phyloP scores from a whole-genome alignment of 2,329 filamentous ascomycete genomes.

The Claviceps africana region DNA sequence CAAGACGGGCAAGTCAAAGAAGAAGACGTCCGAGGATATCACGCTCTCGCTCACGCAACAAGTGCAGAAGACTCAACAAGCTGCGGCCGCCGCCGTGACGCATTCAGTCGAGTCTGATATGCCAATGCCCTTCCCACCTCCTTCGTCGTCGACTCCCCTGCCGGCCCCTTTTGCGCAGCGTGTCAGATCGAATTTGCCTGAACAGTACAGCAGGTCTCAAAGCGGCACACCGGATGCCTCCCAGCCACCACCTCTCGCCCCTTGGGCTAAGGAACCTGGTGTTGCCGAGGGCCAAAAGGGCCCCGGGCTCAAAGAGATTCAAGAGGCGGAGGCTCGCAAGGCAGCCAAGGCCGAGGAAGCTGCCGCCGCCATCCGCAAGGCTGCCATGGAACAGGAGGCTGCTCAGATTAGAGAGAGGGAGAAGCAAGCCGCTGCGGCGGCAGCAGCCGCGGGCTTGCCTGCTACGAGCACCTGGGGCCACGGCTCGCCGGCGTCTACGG shows the following conservation, averaged over 20 bases:
- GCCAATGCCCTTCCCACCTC: slow-evolving; percentile 62
- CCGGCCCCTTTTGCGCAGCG: slow-evolving; percentile 83
- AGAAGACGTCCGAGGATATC: slow-evolving; percentile 19
- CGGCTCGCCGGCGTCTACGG: slow-evolving; percentile 53
- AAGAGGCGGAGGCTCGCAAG: slow-evolving; percentile 86
- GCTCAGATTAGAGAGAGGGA: slow-evolving; percentile 44
- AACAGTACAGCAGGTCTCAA: slow-evolving; percentile 55
- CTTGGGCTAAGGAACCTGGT: slow-evolving; percentile 83
- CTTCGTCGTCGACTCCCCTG: slow-evolving; percentile 65
- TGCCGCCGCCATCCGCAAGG: slow-evolving; percentile 63
- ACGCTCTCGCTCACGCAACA: slow-evolving; percentile 65
- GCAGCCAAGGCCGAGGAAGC: slow-evolving; percentile 78
- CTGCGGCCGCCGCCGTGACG: slow-evolving; percentile 26
- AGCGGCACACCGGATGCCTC: slow-evolving; percentile 58
- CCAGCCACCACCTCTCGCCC: slow-evolving; percentile 62
- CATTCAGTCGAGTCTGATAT: slow-evolving; percentile 45
- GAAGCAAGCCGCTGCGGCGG: slow-evolving; percentile 33
- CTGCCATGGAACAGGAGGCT: slow-evolving; percentile 67
- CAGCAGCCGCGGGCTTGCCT: slow-evolving; percentile 69
- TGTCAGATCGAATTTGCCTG: slow-evolving; percentile 69
- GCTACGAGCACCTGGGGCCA: slow-evolving; percentile 83
- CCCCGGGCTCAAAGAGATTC: slow-evolving; percentile 89
- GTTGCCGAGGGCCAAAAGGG: slow-evolving; percentile 59
- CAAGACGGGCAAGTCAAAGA: slow-evolving; percentile 14
- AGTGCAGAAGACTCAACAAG: slow-evolving; percentile 57